Base-by-base conservation (phyloP, 768 basidiomycete species). In the Exsudoporus frostii region DNA sequence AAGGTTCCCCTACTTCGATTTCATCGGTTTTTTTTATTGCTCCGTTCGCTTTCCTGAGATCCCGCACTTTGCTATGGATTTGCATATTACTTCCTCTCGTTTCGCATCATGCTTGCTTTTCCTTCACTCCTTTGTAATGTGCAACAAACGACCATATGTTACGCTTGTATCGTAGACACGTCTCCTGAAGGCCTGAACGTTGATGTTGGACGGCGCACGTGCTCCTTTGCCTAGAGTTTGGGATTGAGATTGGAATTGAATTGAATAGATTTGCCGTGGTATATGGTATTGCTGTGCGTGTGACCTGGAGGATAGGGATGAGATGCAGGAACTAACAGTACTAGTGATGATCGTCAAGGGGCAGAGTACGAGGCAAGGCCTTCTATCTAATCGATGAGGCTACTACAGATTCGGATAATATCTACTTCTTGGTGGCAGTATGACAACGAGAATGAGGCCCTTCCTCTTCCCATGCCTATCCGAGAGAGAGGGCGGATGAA, bases 101-200 rank as follows among this genome's bases (percentile, higher is more conserved):
- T 62, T 40, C 56, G 40, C 51, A 57, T 53, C 53, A 56, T 55
- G 54, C 55, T 49, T 57, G 45, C 49, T 39, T 41, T 48, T 48
- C 41, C 38, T 43, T 45, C 38, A 43, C 33, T 52, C 39, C 34
- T 38, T 47, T 68, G 66, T 68, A 70, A 58, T 56, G 64, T 39
- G 48, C 54, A 50, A 51, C 54, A 55, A 54, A 57, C 42, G 47
- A 40, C 43, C 55, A 32, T 50, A 59, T 54, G 58, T 57, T 50
- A 54, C 57, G 65, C 58, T 62, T 68, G 67, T 70, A 68, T 59
- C 64, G 59, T 68, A 68, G 59, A 62, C 50, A 51, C 20, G 45
- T 44, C 45, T 50, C 43, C 48, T 20, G 49, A 54, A 57, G 36
- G 54, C 40, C 45, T 25, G 49, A 54, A 58, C 36, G 54, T 39